Percentiles rank a stretch among this genome's conserved stretches.
These are phyloP conservation scores for Williopsis jadinii DNA, from an alignment of 1,139 yeast genomes.

Conservation along the genomic window DNA sequence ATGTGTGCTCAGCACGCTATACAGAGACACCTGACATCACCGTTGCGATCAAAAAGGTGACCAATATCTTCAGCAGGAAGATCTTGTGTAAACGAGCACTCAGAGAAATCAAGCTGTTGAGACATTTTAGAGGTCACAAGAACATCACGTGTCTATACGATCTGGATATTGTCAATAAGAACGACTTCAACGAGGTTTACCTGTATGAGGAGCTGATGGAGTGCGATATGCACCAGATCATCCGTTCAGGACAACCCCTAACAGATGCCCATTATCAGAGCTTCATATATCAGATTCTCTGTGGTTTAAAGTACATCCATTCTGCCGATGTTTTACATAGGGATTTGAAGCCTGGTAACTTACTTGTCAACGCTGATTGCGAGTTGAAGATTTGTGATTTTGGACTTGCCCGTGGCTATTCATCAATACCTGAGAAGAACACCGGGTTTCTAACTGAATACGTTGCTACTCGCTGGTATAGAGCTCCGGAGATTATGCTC, in stretches of 20 bases:
- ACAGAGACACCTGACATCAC: slow-evolving; percentile 60
- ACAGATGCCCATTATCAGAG: slow-evolving; percentile 95
- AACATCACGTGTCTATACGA: slow-evolving; percentile 92
- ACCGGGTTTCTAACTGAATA: slow-evolving; percentile 93
- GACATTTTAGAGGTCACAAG: slow-evolving; percentile 88
- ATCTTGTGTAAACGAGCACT: slow-evolving; percentile 85
- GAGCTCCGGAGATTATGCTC: slow-evolving; percentile 97
- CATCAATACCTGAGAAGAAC: slow-evolving; percentile 75
- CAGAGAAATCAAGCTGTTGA: slow-evolving; percentile 78
- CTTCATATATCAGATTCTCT: slow-evolving; percentile 83
- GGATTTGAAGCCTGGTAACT: slow-evolving; percentile 90
- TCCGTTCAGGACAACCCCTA: slow-evolving; percentile 85
- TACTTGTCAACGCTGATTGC: slow-evolving; percentile 92
- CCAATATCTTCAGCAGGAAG: slow-evolving; percentile 84
- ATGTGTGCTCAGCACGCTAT: slow-evolving; percentile 89
- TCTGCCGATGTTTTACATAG: slow-evolving; percentile 94
- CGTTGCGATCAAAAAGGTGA: slow-evolving; percentile 94
- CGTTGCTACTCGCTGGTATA: slow-evolving; percentile 96
- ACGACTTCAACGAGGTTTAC: slow-evolving; percentile 83
- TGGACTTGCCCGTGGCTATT: slow-evolving; percentile 94
- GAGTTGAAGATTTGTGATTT: slow-evolving; percentile 95
- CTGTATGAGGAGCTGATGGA: slow-evolving; percentile 95
- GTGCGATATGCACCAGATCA: slow-evolving; percentile 96
- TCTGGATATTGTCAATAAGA: slow-evolving; percentile 79
- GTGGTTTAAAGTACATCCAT: slow-evolving; percentile 91